Base-by-base conservation (phyloP, 2,329 filamentous ascomycete genomes). In the Aphanocladium album region DNA sequence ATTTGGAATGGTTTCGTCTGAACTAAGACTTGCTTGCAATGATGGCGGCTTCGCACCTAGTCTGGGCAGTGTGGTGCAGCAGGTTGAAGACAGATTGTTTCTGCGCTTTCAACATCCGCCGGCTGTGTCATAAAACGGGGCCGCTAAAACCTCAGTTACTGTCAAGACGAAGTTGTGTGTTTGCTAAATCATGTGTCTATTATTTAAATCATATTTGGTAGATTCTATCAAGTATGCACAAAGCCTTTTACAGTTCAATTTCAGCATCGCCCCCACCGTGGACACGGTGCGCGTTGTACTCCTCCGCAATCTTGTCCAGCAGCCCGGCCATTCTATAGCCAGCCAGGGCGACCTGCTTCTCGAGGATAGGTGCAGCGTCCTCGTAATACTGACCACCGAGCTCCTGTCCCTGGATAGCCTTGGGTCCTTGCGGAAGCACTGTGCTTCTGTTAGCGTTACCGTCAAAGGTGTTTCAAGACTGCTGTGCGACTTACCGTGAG, bases 261-360 rank as follows among this genome's bases (percentile, higher is more conserved):
- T 65, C 64, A 35, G 63, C 69, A 14, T 41, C 41, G n/a, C 19
- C 19, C 23, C 4, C 17, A 16, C 7, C 9, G 43, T 54, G 64
- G 62, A 60, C 65, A 33, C 60, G 68, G 21, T 64, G 62, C 1
- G 58, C 33, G 33, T 66, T 62, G 64, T 70, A 74, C 27, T 67
- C 69, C n/a, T 77, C 73, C 9, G 77, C 83, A 67, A 89, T 85
- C 66, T 80, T 74, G 68, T 89, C 86, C 63, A 90, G 73, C 85
- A 85, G 90, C 21, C 80, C 81, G 2, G 84, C 88, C 70, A 91
- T 78, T 53, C 89, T 80, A 70, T 85, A 89, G 12, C 89, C 89
- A 4, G 85, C 89, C 64, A 83, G 83, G 8, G 88, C 88, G 63
- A 91, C 78, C 69, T 88, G 84, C 62, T 83, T 69, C 72, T 90